Evolutionary conservation across 2,329 filamentous ascomycete genomes (phyloP).

Genomic region (Cryphonectria carpinicola): DNA sequence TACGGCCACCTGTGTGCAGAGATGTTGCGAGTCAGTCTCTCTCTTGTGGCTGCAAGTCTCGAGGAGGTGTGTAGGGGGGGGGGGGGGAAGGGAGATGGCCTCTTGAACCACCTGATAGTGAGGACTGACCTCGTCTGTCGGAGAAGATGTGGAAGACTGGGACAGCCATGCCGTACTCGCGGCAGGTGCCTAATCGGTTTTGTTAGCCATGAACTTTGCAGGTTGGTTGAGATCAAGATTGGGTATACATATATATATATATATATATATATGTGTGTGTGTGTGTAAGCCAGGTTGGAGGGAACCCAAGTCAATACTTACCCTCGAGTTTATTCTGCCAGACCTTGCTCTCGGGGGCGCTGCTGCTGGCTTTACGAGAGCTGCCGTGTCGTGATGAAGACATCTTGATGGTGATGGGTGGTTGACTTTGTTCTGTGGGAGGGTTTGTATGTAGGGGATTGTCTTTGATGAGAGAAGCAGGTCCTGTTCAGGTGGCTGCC

Average conservation of each 20-base stretch:
- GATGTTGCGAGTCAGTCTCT: constrained; percentile 16
- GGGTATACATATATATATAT: not conserved
- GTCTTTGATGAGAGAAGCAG: constrained; percentile 3
- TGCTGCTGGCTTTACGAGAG: constrained; percentile 28
- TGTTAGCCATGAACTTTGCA: not conserved
- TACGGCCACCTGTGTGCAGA: constrained; percentile 71
- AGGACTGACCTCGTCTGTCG: constrained; percentile 40
- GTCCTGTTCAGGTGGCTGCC: not conserved
- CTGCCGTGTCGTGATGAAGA: constrained; percentile 28
- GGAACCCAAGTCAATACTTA: constrained; percentile 22
- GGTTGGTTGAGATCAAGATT: too few relatives aligned
- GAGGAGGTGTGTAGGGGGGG: not conserved
- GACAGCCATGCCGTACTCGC: constrained; percentile 35
- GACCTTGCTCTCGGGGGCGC: constrained; percentile 30
- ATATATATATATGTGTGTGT: not conserved
- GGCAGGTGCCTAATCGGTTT: constrained; percentile 38
- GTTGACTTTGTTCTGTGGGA: constrained; percentile 9
- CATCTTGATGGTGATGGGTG: constrained; percentile 24
- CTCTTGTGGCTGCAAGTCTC: not conserved
- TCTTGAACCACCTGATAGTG: not conserved
- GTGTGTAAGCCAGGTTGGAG: not conserved
- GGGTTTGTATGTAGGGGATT: not conserved
- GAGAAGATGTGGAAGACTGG: constrained; percentile 41
- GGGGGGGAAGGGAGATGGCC: not conserved
- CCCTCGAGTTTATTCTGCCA: constrained; percentile 42